A percentile compares a stretch with the other conserved stretches of the same genome.
Conservation (phyloP, 345 rosid species). For the Mercurialis annua region DNA sequence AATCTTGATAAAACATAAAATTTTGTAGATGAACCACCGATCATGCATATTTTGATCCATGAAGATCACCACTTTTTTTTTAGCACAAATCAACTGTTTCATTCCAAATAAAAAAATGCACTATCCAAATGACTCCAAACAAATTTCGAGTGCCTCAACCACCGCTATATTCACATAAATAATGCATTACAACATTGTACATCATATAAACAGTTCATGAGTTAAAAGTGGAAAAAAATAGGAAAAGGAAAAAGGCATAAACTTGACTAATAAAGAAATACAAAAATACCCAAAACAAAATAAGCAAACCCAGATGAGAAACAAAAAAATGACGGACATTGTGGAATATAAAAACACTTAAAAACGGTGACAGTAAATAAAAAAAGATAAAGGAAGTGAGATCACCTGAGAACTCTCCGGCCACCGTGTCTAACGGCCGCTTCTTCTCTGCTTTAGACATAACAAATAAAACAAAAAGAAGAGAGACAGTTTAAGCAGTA, state of each 20-base stretch:
- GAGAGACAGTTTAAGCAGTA: not conserved
- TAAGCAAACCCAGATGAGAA: not conserved
- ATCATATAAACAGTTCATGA: not conserved
- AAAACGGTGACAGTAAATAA: no score
- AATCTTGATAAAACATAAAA: no score
- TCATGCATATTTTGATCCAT: not conserved
- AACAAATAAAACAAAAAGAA: not conserved
- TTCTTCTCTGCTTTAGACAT: slow-evolving; percentile 8
- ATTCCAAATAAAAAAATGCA: no score
- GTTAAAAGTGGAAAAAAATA: not conserved
- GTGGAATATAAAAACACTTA: not conserved
- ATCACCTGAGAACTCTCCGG: slow-evolving; percentile 14
- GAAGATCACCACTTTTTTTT: not conserved
- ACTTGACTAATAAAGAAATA: not conserved
- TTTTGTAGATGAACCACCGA: not conserved
- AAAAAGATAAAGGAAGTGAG: not conserved
- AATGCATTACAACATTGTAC: no score
- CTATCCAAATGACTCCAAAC: not conserved
- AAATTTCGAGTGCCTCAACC: not conserved
- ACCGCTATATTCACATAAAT: not conserved
- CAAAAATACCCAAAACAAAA: not conserved
- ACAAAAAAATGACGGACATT: not conserved
- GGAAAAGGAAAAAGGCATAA: not conserved
- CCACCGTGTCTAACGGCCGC: not conserved
- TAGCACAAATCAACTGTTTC: no score